Evolutionary conservation across 306 rosid genomes (phyloP).

Genomic region (Trifolium repens): DNA sequence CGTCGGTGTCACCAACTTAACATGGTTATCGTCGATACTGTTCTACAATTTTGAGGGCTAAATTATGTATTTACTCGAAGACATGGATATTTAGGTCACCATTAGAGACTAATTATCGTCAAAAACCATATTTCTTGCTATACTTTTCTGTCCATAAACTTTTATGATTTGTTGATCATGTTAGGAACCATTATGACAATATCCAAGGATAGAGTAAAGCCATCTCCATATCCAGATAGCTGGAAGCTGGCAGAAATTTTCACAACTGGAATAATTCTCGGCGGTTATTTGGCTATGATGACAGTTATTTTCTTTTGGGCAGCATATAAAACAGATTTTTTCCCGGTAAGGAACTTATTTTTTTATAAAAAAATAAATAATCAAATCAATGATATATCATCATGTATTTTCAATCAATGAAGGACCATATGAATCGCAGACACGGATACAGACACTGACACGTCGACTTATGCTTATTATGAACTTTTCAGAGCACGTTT

Average conservation of each 20-base stretch:
- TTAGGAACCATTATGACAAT: constrained; percentile 90
- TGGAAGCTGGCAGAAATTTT: constrained; percentile 90
- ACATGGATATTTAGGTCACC: neutral
- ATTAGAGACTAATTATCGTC: neutral
- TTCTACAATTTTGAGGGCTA: neutral
- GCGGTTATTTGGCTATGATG: constrained; percentile 88
- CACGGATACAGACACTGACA: no score
- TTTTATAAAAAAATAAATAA: no score
- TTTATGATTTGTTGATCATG: neutral
- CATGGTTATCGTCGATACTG: neutral
- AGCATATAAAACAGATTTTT: constrained; percentile 72
- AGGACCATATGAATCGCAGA: no score
- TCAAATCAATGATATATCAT: neutral
- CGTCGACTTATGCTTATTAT: neutral
- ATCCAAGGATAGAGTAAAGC: constrained; percentile 88
- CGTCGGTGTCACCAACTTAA: neutral
- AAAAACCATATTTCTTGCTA: no score
- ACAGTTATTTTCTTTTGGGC: constrained; percentile 94
- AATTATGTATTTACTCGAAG: neutral
- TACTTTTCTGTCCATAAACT: no score
- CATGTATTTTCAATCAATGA: neutral
- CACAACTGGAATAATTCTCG: constrained; percentile 76
- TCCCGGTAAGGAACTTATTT: constrained; percentile 57
- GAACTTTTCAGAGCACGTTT: constrained; percentile 57
- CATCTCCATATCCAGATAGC: constrained; percentile 88